Base-by-base conservation (phyloP, 176 grass and related monocot genomes). In the Saccharum spontaneum region DNA sequence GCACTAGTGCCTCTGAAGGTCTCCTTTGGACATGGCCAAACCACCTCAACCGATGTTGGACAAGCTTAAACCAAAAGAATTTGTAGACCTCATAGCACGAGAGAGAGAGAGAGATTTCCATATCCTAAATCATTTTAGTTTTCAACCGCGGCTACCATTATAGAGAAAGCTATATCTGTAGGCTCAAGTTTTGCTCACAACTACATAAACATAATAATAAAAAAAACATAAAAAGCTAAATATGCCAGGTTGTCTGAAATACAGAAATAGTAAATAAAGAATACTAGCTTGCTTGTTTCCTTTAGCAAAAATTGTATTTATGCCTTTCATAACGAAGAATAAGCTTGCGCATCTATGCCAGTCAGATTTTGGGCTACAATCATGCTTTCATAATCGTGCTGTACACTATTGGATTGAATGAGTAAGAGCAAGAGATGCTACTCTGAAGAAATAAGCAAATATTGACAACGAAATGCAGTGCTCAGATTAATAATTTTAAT, bases 181-280 rank as follows among this genome's bases (percentile, higher is more conserved):
- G 41, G 71, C 41, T 36, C 30, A 71, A 70, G 9, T 71, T 76
- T 49, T 54, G 23, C 31, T 76, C 0, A 73, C 67, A 55, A 85
- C 52, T 81, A 30, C 50, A 89, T 52, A 46, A 89, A 80, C 62
- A 62, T 62, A 62, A 60, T 3, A 23, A 52, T 34, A 75, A 55
- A 61, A 50, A 43, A 75, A 55, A 61, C 15, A 52, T 8, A 57
- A 1, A 24, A 26, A 62, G 10, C 59, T 62, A 62, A 62, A 60
- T 38, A 68, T 68, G 36, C 37, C 24, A 82, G 61, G 52, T 71
- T 71, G 10, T 23, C 31, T 65, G 55, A 78, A 83, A 88, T 78
- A 24, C 54, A 69, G 23, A 77, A 86, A 45, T 55, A 73, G 22
- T 34, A 67, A 82, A 52, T 59, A 60, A 45, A 76, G 26, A 66